Evolutionary conservation across 1,139 yeast species (phyloP).

Genomic region (Nadsonia starkeyi-henricii): DNA sequence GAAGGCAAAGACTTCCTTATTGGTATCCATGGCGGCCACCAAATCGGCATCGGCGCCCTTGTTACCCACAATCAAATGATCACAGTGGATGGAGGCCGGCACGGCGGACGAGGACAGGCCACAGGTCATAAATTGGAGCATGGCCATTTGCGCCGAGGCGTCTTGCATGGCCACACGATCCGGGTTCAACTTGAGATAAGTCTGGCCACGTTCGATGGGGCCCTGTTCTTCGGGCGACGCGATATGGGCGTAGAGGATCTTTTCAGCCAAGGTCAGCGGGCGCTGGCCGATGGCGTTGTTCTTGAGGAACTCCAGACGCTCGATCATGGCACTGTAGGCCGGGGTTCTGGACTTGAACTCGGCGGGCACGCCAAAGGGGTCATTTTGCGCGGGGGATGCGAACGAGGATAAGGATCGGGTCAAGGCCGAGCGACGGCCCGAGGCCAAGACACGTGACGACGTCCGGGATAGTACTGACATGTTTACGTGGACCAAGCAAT

Average conservation of each 20-base stretch:
- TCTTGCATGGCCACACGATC: conserved; percentile 99
- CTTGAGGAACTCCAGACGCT: conserved; percentile 49
- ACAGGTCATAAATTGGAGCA: conserved; percentile 92
- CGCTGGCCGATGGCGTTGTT: conserved; percentile 41
- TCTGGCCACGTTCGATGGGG: conserved; percentile 48
- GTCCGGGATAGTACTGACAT: no score
- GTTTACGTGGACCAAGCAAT: no score
- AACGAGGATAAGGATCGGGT: no score
- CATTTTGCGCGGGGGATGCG: neutral
- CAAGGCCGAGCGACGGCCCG: no score
- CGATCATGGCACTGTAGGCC: conserved; percentile 65
- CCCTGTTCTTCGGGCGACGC: conserved; percentile 66
- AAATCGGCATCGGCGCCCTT: conserved; percentile 87
- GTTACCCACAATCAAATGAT: conserved; percentile 97
- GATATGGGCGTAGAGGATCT: conserved; percentile 82
- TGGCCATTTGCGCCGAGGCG: conserved; percentile 97
- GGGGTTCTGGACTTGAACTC: conserved; percentile 63
- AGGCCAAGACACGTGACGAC: no score
- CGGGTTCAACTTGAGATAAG: conserved; percentile 84
- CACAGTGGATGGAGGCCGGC: conserved; percentile 94
- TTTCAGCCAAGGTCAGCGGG: conserved; percentile 87
- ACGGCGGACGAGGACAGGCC: conserved; percentile 77
- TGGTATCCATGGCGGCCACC: conserved; percentile 80
- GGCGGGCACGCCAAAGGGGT: conserved; percentile 35
- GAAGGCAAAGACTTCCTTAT: conserved; percentile 96